These are phyloP conservation scores for Xylaria sp. DNA, from an alignment of 2,329 filamentous ascomycete genomes.

Conservation along the genomic window DNA sequence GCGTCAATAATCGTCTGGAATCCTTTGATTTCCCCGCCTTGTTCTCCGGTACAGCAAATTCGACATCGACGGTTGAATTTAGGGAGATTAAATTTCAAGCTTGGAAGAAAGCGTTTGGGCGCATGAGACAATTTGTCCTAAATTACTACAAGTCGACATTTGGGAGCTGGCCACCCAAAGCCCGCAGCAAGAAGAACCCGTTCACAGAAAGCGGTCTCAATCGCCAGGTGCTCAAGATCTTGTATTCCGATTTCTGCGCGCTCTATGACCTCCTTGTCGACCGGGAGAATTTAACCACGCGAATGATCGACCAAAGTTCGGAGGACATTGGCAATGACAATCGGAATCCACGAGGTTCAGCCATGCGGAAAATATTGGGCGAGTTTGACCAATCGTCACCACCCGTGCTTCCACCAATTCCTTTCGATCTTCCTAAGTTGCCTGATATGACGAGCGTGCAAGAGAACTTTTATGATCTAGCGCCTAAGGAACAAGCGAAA, in stretches of 20 bases:
- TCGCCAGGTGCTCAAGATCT: constrained; percentile 79
- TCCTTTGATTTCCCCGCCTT: constrained; percentile 92
- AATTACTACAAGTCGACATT: constrained; percentile 71
- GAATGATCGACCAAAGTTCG: constrained; percentile 75
- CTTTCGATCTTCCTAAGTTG: constrained; percentile 85
- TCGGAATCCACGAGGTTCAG: constrained; percentile 71
- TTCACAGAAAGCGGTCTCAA: constrained; percentile 90
- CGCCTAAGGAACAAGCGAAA: constrained; percentile 79
- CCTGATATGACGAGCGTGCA: constrained; percentile 75
- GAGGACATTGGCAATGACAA: constrained; percentile 65
- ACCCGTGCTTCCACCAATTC: constrained; percentile 89
- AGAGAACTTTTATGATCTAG: constrained; percentile 71
- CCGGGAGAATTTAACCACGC: constrained; percentile 79
- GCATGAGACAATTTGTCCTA: constrained; percentile 78
- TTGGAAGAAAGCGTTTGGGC: constrained; percentile 81
- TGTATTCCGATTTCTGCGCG: constrained; percentile 87
- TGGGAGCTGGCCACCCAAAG: constrained; percentile 88
- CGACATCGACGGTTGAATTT: constrained; percentile 79
- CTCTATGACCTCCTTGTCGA: constrained; percentile 92
- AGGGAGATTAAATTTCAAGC: constrained; percentile 83
- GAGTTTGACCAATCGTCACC: constrained; percentile 92
- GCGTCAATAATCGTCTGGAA: constrained; percentile 77
- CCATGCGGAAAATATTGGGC: constrained; percentile 80
- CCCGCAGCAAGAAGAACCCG: constrained; percentile 89
- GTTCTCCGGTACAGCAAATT: constrained; percentile 88